Evolutionary conservation across 1,284 basidiomycete genomes (phyloP).

Genomic region (Tetrapyrgos nigripes): DNA sequence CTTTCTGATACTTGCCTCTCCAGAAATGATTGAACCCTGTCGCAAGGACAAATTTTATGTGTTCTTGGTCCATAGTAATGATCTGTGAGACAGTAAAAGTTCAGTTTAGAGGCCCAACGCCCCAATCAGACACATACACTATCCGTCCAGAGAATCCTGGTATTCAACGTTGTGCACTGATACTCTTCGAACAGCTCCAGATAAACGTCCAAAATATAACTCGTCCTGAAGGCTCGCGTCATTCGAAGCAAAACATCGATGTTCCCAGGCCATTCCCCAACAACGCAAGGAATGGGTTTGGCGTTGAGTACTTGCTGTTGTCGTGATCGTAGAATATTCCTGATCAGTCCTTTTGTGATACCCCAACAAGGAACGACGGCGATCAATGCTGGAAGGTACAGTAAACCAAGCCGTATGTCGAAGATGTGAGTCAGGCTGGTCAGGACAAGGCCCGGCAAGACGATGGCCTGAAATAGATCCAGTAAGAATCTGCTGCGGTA

Average conservation of each 20-base stretch:
- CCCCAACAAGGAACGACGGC: constrained; percentile 49
- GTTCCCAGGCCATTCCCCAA: constrained; percentile 77
- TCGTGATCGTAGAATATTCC: constrained; percentile 41
- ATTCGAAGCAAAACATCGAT: constrained; percentile 67
- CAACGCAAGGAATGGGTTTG: constrained; percentile 58
- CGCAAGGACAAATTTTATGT: constrained; percentile 67
- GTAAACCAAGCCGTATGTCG: constrained; percentile 31
- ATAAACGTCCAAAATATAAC: constrained; percentile 67
- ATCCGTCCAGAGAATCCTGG: constrained; percentile 69
- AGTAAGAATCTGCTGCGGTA: constrained; percentile 32
- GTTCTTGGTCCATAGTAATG: constrained; percentile 75
- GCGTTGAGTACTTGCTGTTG: constrained; percentile 56
- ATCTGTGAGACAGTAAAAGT: constrained; percentile 46
- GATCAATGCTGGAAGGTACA: constrained; percentile 32
- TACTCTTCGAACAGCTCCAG: constrained; percentile 71
- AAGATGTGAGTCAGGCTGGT: constrained; percentile 32
- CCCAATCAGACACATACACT: constrained; percentile 47
- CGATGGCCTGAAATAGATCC: constrained; percentile 43
- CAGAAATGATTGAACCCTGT: constrained; percentile 73
- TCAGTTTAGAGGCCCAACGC: neutral
- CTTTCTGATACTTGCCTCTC: constrained; percentile 66
- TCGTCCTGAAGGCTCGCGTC: constrained; percentile 57
- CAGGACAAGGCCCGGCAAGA: constrained; percentile 46
- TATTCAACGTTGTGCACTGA: constrained; percentile 70
- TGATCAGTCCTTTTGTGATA: constrained; percentile 39